Evolutionary conservation across 1,139 yeast species (phyloP).

Genomic region (Suhomyces bokatorum): DNA sequence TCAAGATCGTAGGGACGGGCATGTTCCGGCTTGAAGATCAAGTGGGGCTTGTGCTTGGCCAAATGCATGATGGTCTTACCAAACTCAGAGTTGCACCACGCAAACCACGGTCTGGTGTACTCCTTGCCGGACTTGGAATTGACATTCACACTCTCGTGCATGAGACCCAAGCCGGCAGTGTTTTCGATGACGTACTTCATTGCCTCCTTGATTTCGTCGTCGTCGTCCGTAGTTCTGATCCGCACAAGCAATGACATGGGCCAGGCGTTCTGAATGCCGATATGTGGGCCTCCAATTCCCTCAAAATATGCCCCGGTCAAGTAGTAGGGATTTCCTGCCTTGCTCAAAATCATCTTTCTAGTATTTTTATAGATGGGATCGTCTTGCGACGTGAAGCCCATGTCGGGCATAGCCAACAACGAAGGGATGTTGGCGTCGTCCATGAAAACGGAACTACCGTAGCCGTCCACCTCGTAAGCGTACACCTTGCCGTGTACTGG

Average conservation of each 20-base stretch:
- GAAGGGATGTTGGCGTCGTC: slow-evolving; percentile 94
- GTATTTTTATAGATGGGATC: slow-evolving; percentile 76
- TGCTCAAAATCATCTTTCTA: slow-evolving; percentile 69
- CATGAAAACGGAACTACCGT: slow-evolving; percentile 72
- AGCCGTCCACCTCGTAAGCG: slow-evolving; percentile 90
- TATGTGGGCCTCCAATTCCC: slow-evolving; percentile 91
- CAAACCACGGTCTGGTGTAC: slow-evolving; percentile 83
- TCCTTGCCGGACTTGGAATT: slow-evolving; percentile 46
- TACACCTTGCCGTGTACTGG: slow-evolving; percentile 72
- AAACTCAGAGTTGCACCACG: slow-evolving; percentile 93
- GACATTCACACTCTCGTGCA: slow-evolving; percentile 83
- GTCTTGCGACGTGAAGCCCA: slow-evolving; percentile 57
- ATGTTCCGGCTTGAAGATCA: slow-evolving; percentile 56
- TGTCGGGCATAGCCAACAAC: slow-evolving; percentile 73
- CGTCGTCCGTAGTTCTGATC: slow-evolving; percentile 74
- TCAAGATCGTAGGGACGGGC: slow-evolving; percentile 33
- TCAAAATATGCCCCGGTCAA: slow-evolving; percentile 60
- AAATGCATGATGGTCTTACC: slow-evolving; percentile 79
- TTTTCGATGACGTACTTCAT: slow-evolving; percentile 55
- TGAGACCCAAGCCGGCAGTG: slow-evolving; percentile 74
- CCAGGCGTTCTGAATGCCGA: slow-evolving; percentile 83
- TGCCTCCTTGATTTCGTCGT: slow-evolving; percentile 58
- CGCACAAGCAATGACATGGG: slow-evolving; percentile 80
- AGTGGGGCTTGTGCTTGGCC: slow-evolving; percentile 71
- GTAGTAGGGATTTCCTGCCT: slow-evolving; percentile 76